Conservation (phyloP, 2,329 filamentous ascomycete genomes). For the Xylaria sp. region DNA sequence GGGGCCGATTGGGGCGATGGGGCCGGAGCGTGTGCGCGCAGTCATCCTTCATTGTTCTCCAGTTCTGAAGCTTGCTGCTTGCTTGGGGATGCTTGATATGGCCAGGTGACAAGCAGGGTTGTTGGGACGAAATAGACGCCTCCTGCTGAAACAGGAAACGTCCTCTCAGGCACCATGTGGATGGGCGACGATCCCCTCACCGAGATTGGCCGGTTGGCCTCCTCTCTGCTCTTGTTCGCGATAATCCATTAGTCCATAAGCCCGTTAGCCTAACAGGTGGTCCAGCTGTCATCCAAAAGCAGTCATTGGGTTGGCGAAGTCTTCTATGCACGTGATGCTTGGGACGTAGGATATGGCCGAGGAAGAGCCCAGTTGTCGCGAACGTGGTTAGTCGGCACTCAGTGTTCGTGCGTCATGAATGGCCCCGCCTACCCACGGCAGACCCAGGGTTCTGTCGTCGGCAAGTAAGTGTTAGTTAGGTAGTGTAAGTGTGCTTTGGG, state of each 20-base stretch:
- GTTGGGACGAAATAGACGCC: conserved; percentile 33
- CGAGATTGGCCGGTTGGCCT: conserved; percentile 41
- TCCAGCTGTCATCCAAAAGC: conserved; percentile 28
- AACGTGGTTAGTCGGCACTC: conserved; percentile 12
- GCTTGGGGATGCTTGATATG: conserved; percentile 19
- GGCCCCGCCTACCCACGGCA: conserved; percentile 2
- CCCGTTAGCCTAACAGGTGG: conserved; percentile 31
- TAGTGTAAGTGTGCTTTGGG: background rate
- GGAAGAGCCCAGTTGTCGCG: conserved; percentile 20
- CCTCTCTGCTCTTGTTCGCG: conserved; percentile 35
- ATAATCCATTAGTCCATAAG: conserved; percentile 8
- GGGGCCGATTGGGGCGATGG: conserved; percentile 27
- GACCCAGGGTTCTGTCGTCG: background rate
- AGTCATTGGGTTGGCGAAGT: conserved; percentile 14
- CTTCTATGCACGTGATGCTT: conserved; percentile 44
- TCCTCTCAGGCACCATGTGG: conserved; percentile 43
- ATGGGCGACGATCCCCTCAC: conserved; percentile 38
- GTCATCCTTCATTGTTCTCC: conserved; percentile 26
- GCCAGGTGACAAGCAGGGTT: conserved; percentile 33
- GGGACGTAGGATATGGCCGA: conserved; percentile 43
- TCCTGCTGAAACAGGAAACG: conserved; percentile 47
- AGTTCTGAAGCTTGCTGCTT: conserved; percentile 17
- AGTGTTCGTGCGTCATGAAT: conserved; percentile 14
- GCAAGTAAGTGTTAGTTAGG: background rate
- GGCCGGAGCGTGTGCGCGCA: conserved; percentile 21